Evolutionary conservation across 2,329 filamentous ascomycete genomes (phyloP).

Genomic region (Neonectria sp.): DNA sequence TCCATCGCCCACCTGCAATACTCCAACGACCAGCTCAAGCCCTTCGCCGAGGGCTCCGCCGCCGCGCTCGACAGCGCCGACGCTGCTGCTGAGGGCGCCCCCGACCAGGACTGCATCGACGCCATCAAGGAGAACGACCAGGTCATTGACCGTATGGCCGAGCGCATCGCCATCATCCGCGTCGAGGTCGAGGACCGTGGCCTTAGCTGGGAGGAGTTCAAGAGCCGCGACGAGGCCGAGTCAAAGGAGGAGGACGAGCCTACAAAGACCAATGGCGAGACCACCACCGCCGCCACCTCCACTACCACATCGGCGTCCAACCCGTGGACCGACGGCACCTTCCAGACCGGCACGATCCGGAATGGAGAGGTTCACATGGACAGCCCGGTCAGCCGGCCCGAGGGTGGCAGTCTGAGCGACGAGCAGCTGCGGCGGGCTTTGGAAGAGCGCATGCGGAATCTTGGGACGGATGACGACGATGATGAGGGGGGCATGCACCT

Average conservation of each 20-base stretch:
- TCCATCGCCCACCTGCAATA: slow-evolving; percentile 80
- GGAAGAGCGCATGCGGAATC: slow-evolving; percentile 67
- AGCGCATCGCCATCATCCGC: slow-evolving; percentile 75
- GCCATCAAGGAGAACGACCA: slow-evolving; percentile 80
- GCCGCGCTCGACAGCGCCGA: slow-evolving; percentile 46
- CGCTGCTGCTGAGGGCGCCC: slow-evolving; percentile 35
- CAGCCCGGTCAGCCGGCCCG: slow-evolving; percentile 38
- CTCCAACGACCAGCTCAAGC: slow-evolving; percentile 80
- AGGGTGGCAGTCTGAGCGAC: slow-evolving; percentile 68
- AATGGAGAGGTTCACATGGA: slow-evolving; percentile 66
- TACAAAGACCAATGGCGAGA: slow-evolving; percentile 22
- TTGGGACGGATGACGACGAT: slow-evolving; percentile 60
- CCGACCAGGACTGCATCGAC: slow-evolving; percentile 80
- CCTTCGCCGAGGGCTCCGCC: slow-evolving; percentile 71
- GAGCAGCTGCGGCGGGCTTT: slow-evolving; percentile 71
- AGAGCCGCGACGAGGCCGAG: slow-evolving; percentile 61
- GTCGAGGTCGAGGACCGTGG: slow-evolving; percentile 75
- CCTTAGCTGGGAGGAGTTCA: slow-evolving; percentile 70
- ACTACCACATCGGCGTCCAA: slow-evolving; percentile 45
- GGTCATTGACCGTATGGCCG: slow-evolving; percentile 78
- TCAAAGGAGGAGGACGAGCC: slow-evolving; percentile 47
- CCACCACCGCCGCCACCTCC: slow-evolving; percentile 7
- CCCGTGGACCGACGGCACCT: slow-evolving; percentile 75
- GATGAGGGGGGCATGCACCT: slow-evolving; percentile 75
- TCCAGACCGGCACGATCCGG: slow-evolving; percentile 71